Percentiles rank a stretch among this genome's conserved stretches.
These are phyloP conservation scores for Leptoxyphium fumago DNA, from an alignment of 2,329 filamentous ascomycete species.

Conservation along the genomic window DNA sequence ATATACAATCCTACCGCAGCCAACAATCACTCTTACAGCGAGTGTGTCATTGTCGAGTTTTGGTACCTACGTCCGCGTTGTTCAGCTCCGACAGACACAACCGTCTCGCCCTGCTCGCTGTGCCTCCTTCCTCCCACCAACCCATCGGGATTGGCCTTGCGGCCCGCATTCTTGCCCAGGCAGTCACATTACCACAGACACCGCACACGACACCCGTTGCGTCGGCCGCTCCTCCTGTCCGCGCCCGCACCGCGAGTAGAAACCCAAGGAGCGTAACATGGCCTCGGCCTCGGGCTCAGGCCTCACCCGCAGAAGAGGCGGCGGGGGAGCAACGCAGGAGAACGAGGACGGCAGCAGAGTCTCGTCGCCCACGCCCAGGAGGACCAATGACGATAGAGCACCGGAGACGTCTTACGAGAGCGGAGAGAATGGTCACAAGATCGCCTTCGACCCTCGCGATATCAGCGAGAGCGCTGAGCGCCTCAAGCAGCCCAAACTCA, in stretches of 20 bases:
- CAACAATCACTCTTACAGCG: no score
- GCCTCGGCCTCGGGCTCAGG: constrained; percentile 58
- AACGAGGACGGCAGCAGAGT: constrained; percentile 44
- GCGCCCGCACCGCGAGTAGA: neutral
- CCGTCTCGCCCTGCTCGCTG: no score
- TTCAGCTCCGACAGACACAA: no score
- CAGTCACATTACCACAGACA: no score
- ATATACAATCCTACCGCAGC: no score
- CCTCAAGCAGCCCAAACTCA: constrained; percentile 95
- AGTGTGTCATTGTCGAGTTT: no score
- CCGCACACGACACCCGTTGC: no score
- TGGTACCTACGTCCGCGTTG: no score
- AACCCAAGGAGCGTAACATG: constrained; percentile 27
- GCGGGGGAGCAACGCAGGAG: constrained; percentile 34
- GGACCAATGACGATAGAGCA: constrained; percentile 39
- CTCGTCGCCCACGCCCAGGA: constrained; percentile 48
- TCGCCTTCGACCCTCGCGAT: constrained; percentile 91
- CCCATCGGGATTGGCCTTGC: no score
- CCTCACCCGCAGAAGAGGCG: constrained; percentile 55
- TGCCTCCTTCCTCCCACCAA: no score
- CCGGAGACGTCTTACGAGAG: constrained; percentile 77
- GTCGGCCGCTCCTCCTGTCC: no score
- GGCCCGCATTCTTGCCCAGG: no score
- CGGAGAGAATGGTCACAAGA: constrained; percentile 93
- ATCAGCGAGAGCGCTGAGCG: constrained; percentile 93